Evolutionary conservation across 352 stramenopile genomes (phyloP).

Genomic region (Pythium volutum): DNA sequence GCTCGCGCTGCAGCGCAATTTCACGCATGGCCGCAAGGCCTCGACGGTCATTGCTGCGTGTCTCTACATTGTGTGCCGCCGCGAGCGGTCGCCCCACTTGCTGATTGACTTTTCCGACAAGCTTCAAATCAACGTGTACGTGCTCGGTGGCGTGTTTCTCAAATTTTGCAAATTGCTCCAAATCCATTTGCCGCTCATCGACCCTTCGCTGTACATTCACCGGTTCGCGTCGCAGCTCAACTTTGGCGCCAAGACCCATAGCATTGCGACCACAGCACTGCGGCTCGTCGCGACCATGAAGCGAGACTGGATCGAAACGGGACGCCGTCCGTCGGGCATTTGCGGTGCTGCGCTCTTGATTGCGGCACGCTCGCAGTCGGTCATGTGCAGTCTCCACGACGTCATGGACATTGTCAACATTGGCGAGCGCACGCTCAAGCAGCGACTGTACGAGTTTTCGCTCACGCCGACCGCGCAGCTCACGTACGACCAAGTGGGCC

Average conservation of each 20-base stretch:
- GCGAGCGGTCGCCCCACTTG: slow-evolving; percentile 98
- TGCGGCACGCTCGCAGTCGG: slow-evolving; percentile 93
- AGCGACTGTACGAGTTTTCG: slow-evolving; percentile 97
- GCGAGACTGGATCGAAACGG: slow-evolving; percentile 98
- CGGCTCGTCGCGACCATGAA: slow-evolving; percentile 97
- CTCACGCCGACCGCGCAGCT: slow-evolving; percentile 92
- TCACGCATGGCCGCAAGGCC: slow-evolving; percentile 94
- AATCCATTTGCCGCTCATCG: slow-evolving; percentile 97
- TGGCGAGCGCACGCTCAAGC: slow-evolving; percentile 95
- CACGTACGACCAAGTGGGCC: slow-evolving; percentile 95
- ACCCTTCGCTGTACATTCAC: slow-evolving; percentile 98
- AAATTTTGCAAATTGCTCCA: slow-evolving; percentile 94
- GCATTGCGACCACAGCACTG: slow-evolving; percentile 94
- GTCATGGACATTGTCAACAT: slow-evolving; percentile 95
- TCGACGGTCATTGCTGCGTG: slow-evolving; percentile 97
- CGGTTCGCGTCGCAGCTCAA: slow-evolving; percentile 98
- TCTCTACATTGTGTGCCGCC: slow-evolving; percentile 98
- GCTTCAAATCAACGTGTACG: slow-evolving; percentile 94
- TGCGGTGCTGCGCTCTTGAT: slow-evolving; percentile 97
- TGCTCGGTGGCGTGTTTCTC: slow-evolving; percentile 83
- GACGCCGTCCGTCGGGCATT: slow-evolving; percentile 95
- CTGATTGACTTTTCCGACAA: slow-evolving; percentile 99
- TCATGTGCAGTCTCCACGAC: slow-evolving; percentile 83
- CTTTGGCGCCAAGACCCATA: slow-evolving; percentile 92
- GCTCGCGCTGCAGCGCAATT: slow-evolving; percentile 96